phyloP scores from a whole-genome alignment of 1,139 yeast species.

The Torulaspora pretoriensis region DNA sequence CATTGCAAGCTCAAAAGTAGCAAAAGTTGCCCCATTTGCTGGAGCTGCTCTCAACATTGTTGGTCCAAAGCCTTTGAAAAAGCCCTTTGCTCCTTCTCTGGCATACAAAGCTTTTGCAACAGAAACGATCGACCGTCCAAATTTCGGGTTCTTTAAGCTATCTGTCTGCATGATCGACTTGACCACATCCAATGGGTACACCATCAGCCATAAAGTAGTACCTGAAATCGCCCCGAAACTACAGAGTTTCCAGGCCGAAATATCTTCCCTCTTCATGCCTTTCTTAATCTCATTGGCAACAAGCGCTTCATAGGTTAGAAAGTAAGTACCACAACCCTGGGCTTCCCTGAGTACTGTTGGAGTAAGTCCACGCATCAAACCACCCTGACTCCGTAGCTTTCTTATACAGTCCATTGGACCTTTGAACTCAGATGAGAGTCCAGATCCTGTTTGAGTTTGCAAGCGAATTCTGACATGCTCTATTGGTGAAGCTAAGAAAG shows the following conservation, averaged over 20 bases:
- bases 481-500: constrained; percentile 83
- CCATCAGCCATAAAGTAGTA: constrained; percentile 73
- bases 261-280: constrained; percentile 46
- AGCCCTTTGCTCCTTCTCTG: constrained; percentile 29
- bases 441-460: constrained; percentile 58
- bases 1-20: constrained; percentile 84
- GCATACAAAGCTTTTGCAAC: constrained; percentile 50
- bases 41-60: constrained; percentile 47
- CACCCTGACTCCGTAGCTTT: constrained; percentile 56
- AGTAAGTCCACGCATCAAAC: constrained; percentile 69
- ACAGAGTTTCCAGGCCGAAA: constrained; percentile 82
- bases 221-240: constrained; percentile 83
- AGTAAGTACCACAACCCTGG: constrained; percentile 84
- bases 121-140: constrained; percentile 37
- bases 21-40: constrained; percentile 93
- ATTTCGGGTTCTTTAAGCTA: constrained; percentile 48
- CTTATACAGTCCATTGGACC: constrained; percentile 82
- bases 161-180: constrained; percentile 88
- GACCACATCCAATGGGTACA: constrained; percentile 80
- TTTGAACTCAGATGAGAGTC: constrained; percentile 39
- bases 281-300: constrained; percentile 52
- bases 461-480: constrained; percentile 89
- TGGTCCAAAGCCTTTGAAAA: constrained; percentile 36
- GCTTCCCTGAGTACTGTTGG: constrained; percentile 83
- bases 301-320: constrained; percentile 82